Conservation (phyloP, 495 filamentous ascomycete species). For the Penicillium crystallinum region DNA sequence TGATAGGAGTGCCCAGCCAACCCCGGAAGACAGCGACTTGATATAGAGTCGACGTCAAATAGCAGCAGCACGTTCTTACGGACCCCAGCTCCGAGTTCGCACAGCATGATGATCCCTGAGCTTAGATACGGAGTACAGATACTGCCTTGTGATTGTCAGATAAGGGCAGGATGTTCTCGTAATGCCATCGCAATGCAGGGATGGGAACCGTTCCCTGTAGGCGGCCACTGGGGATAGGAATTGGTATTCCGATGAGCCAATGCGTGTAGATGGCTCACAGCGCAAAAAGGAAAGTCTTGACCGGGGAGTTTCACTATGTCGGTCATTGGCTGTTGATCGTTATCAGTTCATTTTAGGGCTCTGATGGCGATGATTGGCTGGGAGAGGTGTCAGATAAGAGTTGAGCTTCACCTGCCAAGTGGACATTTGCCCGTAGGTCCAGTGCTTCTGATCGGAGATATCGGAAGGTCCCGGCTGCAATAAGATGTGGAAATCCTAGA, state of each 20-base stretch:
- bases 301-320: neutral
- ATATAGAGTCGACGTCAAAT: neutral
- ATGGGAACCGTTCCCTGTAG: neutral
- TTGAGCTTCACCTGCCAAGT: neutral
- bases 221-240: neutral
- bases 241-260: too few species aligned
- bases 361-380: constrained; percentile 3
- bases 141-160: neutral
- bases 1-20: neutral
- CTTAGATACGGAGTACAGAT: constrained; percentile 3
- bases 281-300: neutral
- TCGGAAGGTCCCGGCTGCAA: neutral
- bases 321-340: constrained; percentile 4
- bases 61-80: neutral
- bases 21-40: neutral
- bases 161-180: constrained; percentile 4
- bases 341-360: constrained; percentile 2
- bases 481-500: neutral
- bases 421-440: neutral
- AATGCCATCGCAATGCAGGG: neutral
- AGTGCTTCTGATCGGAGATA: neutral
- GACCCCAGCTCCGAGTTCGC: constrained; percentile 28
- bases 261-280: neutral
- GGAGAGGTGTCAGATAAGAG: neutral
- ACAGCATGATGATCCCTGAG: constrained; percentile 5